Percentiles rank a stretch among this genome's conserved stretches.
Conservation (phyloP, 257 asterid genomes). For the Paraleonurus japonicus region DNA sequence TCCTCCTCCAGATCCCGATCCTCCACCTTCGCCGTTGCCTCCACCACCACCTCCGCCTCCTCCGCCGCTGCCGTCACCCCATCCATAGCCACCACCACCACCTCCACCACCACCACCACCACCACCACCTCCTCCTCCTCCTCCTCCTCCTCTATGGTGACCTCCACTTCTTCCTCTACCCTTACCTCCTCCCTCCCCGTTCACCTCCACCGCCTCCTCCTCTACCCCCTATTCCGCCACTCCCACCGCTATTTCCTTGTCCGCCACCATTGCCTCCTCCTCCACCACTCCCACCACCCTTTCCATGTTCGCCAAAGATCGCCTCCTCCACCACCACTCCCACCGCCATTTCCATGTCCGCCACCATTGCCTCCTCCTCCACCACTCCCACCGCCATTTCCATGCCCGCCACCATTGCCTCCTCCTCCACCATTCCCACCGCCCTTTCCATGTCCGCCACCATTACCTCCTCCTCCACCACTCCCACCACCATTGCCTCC, state of each 20-base stretch:
- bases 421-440: conserved; percentile 23
- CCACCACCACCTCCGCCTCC: conserved; percentile 17
- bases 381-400: background rate
- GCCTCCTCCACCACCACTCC: conserved; percentile 7
- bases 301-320: conserved; percentile 13
- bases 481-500: background rate
- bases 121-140: conserved; percentile 6
- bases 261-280: background rate
- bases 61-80: background rate
- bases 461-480: background rate
- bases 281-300: background rate
- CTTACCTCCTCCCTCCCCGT: background rate
- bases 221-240: background rate
- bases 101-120: background rate
- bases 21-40: conserved; percentile 25
- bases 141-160: conserved; percentile 1
- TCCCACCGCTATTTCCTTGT: background rate
- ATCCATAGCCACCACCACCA: background rate
- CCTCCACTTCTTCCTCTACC: background rate
- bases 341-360: background rate
- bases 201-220: background rate
- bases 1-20: no score
- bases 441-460: background rate
- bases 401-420: background rate
- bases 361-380: conserved; percentile 6